A percentile compares a stretch with the other conserved stretches of the same genome.
phyloP scores from a whole-genome alignment of 169 alveolate species.

The Eimeria nieschulzi region DNA sequence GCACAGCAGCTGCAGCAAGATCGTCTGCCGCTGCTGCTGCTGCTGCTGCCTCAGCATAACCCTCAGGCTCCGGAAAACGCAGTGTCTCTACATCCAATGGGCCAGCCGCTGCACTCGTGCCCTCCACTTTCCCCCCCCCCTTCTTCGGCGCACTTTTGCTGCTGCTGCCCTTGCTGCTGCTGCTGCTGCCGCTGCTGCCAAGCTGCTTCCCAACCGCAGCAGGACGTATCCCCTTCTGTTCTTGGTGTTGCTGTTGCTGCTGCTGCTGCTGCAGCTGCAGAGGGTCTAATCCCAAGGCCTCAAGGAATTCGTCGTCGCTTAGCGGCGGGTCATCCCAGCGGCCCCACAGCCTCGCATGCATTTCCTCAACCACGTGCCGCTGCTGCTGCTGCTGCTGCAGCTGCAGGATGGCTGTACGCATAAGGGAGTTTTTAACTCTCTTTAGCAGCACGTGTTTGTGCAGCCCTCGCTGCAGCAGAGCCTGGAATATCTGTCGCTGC shows the following conservation, averaged over 20 bases:
- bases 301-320: conserved; percentile 22
- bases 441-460: conserved; percentile 48
- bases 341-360: conserved; percentile 58
- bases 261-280: conserved; percentile 29
- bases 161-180: conserved; percentile 34
- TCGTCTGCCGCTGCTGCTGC: conserved; percentile 63
- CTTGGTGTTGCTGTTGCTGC: conserved; percentile 45
- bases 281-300: neutral
- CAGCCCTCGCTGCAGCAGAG: neutral
- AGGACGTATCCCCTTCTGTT: neutral
- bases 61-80: conserved; percentile 43
- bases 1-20: neutral
- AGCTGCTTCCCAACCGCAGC: neutral
- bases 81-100: neutral
- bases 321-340: conserved; percentile 46
- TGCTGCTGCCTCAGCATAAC: conserved; percentile 10
- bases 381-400: conserved; percentile 53
- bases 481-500: conserved; percentile 27
- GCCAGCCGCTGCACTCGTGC: neutral
- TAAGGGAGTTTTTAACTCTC: conserved; percentile 22
- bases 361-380: conserved; percentile 26
- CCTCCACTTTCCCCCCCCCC: conserved; percentile 17
- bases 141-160: neutral
- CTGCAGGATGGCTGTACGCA: conserved; percentile 44
- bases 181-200: conserved; percentile 40